Conservation (phyloP, 306 rosid species). For the Lagenaria siceraria region DNA sequence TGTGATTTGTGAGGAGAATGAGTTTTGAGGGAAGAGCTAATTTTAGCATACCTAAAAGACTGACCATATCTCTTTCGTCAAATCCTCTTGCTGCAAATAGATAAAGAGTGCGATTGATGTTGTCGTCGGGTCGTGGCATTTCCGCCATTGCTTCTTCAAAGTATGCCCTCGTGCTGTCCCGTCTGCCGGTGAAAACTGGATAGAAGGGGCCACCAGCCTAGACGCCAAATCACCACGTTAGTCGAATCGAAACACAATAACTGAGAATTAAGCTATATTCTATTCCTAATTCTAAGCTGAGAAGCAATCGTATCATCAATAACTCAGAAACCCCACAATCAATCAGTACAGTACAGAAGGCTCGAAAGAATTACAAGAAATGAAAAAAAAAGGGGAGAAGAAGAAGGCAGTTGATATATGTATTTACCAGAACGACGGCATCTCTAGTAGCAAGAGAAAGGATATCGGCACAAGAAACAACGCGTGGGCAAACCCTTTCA, state of each 20-base stretch:
- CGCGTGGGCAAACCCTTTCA: constrained; percentile 28
- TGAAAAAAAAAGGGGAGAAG: not conserved
- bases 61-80: constrained; percentile 68
- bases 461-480: constrained; percentile 35
- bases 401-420: not conserved
- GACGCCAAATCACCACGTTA: not conserved
- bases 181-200: constrained; percentile 64
- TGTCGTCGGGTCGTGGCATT: constrained; percentile 63
- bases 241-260: not conserved
- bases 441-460: constrained; percentile 32
- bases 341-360: not conserved
- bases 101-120: constrained; percentile 38
- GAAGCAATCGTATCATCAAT: not conserved
- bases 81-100: constrained; percentile 60
- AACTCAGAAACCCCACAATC: not conserved
- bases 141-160: constrained; percentile 37
- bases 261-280: not conserved
- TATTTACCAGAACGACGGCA: constrained; percentile 26
- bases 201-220: constrained; percentile 88
- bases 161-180: constrained; percentile 50
- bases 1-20: not conserved
- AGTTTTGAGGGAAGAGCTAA: not conserved
- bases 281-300: not conserved
- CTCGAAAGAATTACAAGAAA: not conserved
- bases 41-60: constrained; percentile 51